A percentile compares a stretch with the other conserved stretches of the same genome.
phyloP scores from a whole-genome alignment of 306 rosid species.

The Trifolium dubium region DNA sequence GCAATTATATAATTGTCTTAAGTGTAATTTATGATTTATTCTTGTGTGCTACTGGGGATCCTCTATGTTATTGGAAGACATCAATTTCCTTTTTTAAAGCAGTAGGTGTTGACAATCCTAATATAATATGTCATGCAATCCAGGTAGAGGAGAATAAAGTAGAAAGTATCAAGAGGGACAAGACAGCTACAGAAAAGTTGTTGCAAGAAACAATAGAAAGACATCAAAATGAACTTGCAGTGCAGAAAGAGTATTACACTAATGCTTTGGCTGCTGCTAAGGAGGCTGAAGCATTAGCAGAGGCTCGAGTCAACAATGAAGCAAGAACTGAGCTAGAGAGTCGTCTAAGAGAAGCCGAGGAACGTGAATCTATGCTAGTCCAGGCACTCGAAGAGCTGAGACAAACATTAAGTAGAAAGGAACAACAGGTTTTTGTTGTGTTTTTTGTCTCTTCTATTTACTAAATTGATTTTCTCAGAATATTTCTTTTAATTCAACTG shows the following conservation, averaged over 20 bases:
- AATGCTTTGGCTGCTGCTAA: constrained; percentile 90
- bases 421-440: constrained; percentile 80
- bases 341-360: constrained; percentile 84
- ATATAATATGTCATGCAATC: constrained; percentile 37
- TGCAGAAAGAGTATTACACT: constrained; percentile 86
- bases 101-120: constrained; percentile 27
- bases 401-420: constrained; percentile 91
- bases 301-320: constrained; percentile 88
- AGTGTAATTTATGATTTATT: constrained; percentile 25
- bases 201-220: constrained; percentile 95
- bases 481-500: constrained; percentile 26
- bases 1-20: constrained; percentile 15
- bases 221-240: constrained; percentile 83
- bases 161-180: constrained; percentile 94
- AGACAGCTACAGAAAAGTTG: constrained; percentile 87
- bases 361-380: constrained; percentile 94
- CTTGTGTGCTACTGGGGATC: constrained; percentile 14
- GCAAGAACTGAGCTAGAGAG: constrained; percentile 93
- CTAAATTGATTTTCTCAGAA: constrained; percentile 32
- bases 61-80: neutral
- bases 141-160: constrained; percentile 99
- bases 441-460: constrained; percentile 33
- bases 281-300: constrained; percentile 98
- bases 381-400: constrained; percentile 95
- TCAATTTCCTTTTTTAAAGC: constrained; percentile 32